Base-by-base conservation (phyloP, 306 rosid species). In the Sophora flavescens region DNA sequence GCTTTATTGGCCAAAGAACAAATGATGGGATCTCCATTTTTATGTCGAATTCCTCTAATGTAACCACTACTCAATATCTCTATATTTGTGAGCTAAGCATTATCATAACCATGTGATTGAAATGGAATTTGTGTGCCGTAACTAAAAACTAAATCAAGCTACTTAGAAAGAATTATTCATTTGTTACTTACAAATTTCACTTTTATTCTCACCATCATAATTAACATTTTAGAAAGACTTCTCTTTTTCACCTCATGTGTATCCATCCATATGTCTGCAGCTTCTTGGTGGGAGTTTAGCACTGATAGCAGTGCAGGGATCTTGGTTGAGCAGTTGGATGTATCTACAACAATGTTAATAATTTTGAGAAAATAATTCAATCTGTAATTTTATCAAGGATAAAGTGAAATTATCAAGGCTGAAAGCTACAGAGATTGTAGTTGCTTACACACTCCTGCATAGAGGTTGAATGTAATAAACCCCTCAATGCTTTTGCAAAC, bases 31-130 rank as follows among this genome's bases (percentile, higher is more conserved):
- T 76, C 96, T 54, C 77, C 92, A 56, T 58, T 78, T 72, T 77
- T 92, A 79, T 97, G 97, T 72, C 87, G 93, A 76, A 84, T 95
- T 70, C 97, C 97, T 80, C 98, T 97, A 54, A 90, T 88, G 97
- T 95, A 95, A 86, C 72, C 26, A 62, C 63, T 69, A 14, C 75
- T 69, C 53, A 70, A 53, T 51, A 35, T 75, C 69, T 62, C 59
- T 50, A 22, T 62, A 65, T 78, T 56, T 74, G 64, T 64, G 28
- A 38, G 45, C 64, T 78, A 56, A 38, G 35, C 63, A 74, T 74
- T 50, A 74, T 8, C 11, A 35, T 17, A 10, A 2, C 52, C 18
- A 30, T 56, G 10, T 28, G 11, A 13, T 30, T 67, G n/a, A 30
- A 33, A 12, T 53, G 32, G 28, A 41, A 15, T 67, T 61, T 54